Conservation (phyloP, 768 basidiomycete genomes). For the Serpula lacrymans region DNA sequence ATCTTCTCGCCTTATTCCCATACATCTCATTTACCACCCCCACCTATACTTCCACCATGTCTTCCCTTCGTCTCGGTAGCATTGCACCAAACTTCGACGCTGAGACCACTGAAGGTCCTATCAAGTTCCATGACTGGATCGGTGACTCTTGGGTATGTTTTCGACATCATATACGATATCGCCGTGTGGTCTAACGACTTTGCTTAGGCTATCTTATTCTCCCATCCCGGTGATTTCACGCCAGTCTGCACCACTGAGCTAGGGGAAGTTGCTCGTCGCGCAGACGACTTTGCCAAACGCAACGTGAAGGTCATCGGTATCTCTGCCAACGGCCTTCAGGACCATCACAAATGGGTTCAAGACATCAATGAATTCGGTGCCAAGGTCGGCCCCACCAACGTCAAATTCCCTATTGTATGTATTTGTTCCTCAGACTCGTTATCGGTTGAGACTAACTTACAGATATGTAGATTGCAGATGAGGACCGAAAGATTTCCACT, state of each 20-base stretch:
- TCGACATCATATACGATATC: conserved; percentile 5
- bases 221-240: conserved; percentile 92
- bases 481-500: conserved; percentile 77
- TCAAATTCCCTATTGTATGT: conserved; percentile 90
- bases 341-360: conserved; percentile 84
- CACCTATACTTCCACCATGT: conserved; percentile 24
- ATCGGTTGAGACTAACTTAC: neutral
- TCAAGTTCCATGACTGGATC: conserved; percentile 94
- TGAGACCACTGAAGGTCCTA: conserved; percentile 79
- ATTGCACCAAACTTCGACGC: conserved; percentile 92
- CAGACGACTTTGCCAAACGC: conserved; percentile 79
- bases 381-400: conserved; percentile 64
- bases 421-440: neutral
- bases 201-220: conserved; percentile 81
- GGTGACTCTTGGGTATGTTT: conserved; percentile 79
- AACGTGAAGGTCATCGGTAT: conserved; percentile 93
- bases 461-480: conserved; percentile 77
- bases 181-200: neutral
- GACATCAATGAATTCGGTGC: conserved; percentile 84
- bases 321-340: conserved; percentile 83
- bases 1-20: neutral
- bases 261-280: conserved; percentile 89
- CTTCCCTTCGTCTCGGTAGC: conserved; percentile 75
- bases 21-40: conserved; percentile 6
- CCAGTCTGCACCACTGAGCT: conserved; percentile 97